Base-by-base conservation (phyloP, 305 asterid species). In the Fraxinus velutina region DNA sequence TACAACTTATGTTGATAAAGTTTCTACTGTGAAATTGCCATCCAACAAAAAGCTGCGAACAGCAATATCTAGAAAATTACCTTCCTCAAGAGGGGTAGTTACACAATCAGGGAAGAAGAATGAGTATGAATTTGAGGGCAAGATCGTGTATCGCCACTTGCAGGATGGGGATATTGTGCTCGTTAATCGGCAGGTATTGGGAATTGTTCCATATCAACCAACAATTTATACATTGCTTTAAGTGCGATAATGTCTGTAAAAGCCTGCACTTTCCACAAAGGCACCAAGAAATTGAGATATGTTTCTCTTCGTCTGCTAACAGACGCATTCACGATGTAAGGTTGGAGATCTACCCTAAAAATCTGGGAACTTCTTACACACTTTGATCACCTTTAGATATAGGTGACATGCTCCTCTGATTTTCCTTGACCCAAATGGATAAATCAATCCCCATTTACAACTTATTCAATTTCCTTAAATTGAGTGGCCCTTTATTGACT, bases 101-200 rank as follows among this genome's bases (percentile, higher is more conserved):
- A 80, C 93, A 36, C 92, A 91, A 83, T 79, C 89, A 24, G 98
- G 93, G 82, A 91, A 91, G 90, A 88, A 78, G 83, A 79, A 81
- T 8, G 96, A 89, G 78, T 86, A 88, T 85, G 98, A 92, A 68
- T 88, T 92, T 86, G 99, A 96, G 89, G 94, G 99, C 24, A 96
- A 94, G 88, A 81, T 78, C 80, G 97, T 96, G 57, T 80, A 82
- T 85, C 97, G 99, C 72, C 99, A 96, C 90, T 86, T 96, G 91
- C 94, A 89, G 86, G 99, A 96, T 88, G 99, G 99, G 75, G 99
- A 96, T 87, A 88, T 96, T 80, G 99, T 96, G 82, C 98, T 96
- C 84, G 98, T 94, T 70, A 96, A 96, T 88, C 91, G 99, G 32
- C 99, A 96, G 97, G 99, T 96, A 85, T 70, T 68, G 75, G 64